These are phyloP conservation scores for Eremochloa ophiuroides DNA, from an alignment of 176 grass and related monocot species.

Conservation along the genomic window DNA sequence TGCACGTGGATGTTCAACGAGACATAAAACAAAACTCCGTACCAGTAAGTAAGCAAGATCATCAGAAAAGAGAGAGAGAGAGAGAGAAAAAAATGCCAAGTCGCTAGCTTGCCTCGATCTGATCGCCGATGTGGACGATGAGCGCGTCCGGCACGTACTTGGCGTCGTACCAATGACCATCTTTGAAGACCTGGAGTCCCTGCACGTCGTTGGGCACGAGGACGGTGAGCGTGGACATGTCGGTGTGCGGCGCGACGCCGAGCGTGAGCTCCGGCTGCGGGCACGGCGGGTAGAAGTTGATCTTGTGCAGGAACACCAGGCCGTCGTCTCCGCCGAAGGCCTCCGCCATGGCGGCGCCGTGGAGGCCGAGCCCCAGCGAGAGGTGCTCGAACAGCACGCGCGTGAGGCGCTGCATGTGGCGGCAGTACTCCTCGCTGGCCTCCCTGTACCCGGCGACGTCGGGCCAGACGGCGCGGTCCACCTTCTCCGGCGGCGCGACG, in stretches of 20 bases:
- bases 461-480: conserved; percentile 62
- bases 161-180: conserved; percentile 53
- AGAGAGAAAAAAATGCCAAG: not conserved
- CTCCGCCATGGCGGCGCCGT: conserved; percentile 25
- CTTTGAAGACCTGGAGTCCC: conserved; percentile 69
- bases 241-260: conserved; percentile 67
- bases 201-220: conserved; percentile 73
- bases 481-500: conserved; percentile 38
- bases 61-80: not conserved
- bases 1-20: not conserved
- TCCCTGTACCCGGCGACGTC: conserved; percentile 27
- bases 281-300: conserved; percentile 84
- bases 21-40: not conserved
- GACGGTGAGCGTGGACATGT: conserved; percentile 64
- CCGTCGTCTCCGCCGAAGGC: conserved; percentile 51
- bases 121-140: conserved; percentile 72
- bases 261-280: conserved; percentile 68
- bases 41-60: not conserved
- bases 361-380: conserved; percentile 45
- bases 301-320: conserved; percentile 54
- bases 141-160: conserved; percentile 58
- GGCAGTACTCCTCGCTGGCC: conserved; percentile 60
- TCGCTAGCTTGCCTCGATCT: conserved; percentile 47
- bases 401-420: conserved; percentile 38
- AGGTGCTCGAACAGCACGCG: conserved; percentile 41